A percentile compares a stretch with the other conserved stretches of the same genome.
Evolutionary conservation across 148 eudicot genomes (phyloP).

Genomic region (Camellia sinensis): DNA sequence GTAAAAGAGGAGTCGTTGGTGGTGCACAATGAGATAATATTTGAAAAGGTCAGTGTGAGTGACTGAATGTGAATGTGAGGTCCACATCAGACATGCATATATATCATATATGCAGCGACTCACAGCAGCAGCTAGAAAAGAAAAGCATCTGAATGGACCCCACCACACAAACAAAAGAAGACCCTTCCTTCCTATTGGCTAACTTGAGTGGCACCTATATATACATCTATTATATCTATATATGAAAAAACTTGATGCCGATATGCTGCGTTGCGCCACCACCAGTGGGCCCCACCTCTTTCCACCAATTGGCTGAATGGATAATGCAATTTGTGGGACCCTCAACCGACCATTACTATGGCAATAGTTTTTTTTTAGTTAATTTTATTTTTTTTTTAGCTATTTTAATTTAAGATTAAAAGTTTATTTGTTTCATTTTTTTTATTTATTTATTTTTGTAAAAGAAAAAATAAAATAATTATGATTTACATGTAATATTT

Average conservation of each 20-base stretch:
- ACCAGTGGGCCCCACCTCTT: neutral
- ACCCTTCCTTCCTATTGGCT: neutral
- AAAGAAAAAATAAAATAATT: too few species aligned
- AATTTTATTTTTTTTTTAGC: too few species aligned
- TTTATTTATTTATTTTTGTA: too few species aligned
- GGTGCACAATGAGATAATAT: too few species aligned
- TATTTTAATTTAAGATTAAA: too few species aligned
- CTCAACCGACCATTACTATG: neutral
- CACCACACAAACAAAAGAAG: neutral
- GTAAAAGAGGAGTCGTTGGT: too few species aligned
- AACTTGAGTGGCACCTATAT: neutral
- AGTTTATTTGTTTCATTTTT: too few species aligned
- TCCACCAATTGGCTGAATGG: neutral
- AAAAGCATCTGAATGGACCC: neutral
- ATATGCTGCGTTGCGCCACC: neutral
- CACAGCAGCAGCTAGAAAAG: constrained; percentile 24
- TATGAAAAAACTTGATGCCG: too few species aligned
- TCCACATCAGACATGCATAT: constrained; percentile 2
- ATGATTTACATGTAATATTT: too few species aligned
- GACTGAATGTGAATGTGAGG: neutral
- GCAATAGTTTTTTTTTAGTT: too few species aligned
- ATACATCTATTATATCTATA: too few species aligned
- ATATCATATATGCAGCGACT: constrained; percentile 18
- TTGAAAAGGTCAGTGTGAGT: too few species aligned
- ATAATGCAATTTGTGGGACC: neutral